These are phyloP conservation scores for Scytalidium sp. DNA, from an alignment of 2,329 filamentous ascomycete genomes.

Conservation along the genomic window DNA sequence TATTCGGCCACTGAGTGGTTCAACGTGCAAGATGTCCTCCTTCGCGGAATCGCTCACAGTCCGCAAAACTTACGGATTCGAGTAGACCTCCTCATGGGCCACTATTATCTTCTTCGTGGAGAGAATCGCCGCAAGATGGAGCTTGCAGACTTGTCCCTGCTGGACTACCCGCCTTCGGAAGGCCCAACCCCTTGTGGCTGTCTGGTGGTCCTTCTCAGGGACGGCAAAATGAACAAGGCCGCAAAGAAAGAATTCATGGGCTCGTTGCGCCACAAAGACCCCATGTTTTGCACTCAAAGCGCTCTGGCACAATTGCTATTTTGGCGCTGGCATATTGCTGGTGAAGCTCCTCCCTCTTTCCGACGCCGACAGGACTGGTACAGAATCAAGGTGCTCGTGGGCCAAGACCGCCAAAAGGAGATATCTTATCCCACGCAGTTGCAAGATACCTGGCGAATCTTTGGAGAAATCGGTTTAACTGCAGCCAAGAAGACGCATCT, in stretches of 20 bases:
- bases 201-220: constrained; percentile 4
- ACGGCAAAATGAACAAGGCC: constrained; percentile 9
- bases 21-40: too few species aligned
- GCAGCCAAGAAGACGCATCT: constrained; percentile 7
- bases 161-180: constrained; percentile 3
- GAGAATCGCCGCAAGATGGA: constrained; percentile 7
- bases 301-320: constrained; percentile 4
- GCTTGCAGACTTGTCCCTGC: constrained; percentile 7
- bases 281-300: constrained; percentile 2
- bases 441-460: neutral
- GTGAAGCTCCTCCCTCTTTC: constrained; percentile 5
- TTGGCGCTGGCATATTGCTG: constrained; percentile 6
- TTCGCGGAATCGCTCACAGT: neutral
- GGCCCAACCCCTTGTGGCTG: constrained; percentile 2
- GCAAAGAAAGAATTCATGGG: constrained; percentile 7
- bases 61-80: constrained; percentile 6
- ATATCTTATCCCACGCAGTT: neutral
- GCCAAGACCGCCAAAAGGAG: constrained; percentile 3
- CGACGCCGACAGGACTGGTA: constrained; percentile 1
- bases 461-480: neutral
- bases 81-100: constrained; percentile 5
- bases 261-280: constrained; percentile 2
- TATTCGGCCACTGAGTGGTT: constrained; percentile 3
- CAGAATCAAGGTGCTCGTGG: constrained; percentile 6
- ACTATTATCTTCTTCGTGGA: constrained; percentile 7